phyloP scores from a whole-genome alignment of 345 rosid genomes.

The Linum trigynum region DNA sequence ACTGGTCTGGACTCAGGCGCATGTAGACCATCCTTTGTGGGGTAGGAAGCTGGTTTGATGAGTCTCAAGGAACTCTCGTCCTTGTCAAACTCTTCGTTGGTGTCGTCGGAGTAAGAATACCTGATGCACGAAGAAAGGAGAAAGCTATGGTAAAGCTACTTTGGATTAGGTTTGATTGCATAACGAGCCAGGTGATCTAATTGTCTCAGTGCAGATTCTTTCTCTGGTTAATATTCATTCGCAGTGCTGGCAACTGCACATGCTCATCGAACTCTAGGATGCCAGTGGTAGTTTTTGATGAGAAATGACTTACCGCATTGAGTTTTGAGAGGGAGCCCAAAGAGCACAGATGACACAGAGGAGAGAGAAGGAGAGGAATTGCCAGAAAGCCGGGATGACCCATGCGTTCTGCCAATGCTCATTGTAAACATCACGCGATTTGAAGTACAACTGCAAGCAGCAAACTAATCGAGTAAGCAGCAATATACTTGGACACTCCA shows the following conservation, averaged over 20 bases:
- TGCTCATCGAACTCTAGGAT: too few relatives aligned
- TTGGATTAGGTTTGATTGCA: too few relatives aligned
- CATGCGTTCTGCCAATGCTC: conserved; percentile 94
- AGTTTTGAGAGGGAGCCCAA: conserved; percentile 91
- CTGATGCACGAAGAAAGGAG: conserved; percentile 26
- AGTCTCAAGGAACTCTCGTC: conserved; percentile 65
- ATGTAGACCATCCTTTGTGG: conserved; percentile 44
- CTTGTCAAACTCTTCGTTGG: conserved; percentile 63
- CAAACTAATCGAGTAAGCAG: conserved; percentile 3
- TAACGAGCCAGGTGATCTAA: too few relatives aligned
- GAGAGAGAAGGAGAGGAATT: conserved; percentile 72
- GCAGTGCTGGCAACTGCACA: too few relatives aligned
- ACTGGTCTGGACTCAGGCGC: conserved; percentile 41
- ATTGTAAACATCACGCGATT: conserved; percentile 76
- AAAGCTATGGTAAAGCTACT: too few relatives aligned
- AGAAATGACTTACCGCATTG: conserved; percentile 50
- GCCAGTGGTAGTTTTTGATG: background rate
- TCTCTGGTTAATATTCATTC: too few relatives aligned
- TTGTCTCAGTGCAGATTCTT: too few relatives aligned
- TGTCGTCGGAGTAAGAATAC: conserved; percentile 68
- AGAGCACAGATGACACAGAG: conserved; percentile 77
- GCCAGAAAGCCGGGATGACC: conserved; percentile 97
- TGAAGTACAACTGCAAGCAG: conserved; percentile 75
- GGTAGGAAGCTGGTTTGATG: conserved; percentile 51
- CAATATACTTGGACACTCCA: background rate